Base-by-base conservation (phyloP, 352 stramenopile genomes). In the Saprolegnia parasitica region DNA sequence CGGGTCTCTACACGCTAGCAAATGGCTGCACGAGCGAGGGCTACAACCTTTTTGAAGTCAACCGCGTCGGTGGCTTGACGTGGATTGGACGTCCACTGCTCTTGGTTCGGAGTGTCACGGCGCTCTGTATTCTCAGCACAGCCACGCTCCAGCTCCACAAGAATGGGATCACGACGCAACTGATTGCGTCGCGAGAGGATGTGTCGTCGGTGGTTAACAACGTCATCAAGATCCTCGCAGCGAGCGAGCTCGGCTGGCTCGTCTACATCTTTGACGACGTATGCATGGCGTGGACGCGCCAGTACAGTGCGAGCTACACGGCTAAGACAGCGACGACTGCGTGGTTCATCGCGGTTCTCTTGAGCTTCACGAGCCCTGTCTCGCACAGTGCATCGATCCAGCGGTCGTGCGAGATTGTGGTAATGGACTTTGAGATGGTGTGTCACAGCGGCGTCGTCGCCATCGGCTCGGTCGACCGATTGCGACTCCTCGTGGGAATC, bases 21-120 rank as follows among this genome's bases (percentile, higher is more conserved):
- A 54, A 23, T 15, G 8, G 46, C 13, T 24, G 58, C 23, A 35
- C 23, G 18, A 52, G 18, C 26, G 58, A 66, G 26, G 37, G 58
- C 40, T 37, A 21, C 46, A 66, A 66, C 46, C 26, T 66, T 4
- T 40, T 66, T 13, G 58, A 66, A 56, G 10, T 56, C 23, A 66
- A 66, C 26, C 37, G 58, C 40, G 58, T 66, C 4, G 58, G 29
- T 13, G 58, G 58, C 21, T 29, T 66, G 8, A 29, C 55, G 1
- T 66, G 58, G 58, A 56, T 52, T 3, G 58, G 58, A 1, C 58
- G 58, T 21, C 58, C 58, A 6, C 58, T 66, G n/a, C 46, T 66
- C 13, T 52, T 49, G 3, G 18, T 66, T 1, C 58, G 58, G 13
- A 52, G 58, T n/a, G 23, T 66, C 26, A 52, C 35, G 5, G 29